Conservation (phyloP, 2,329 filamentous ascomycete genomes). For the Botryosphaeria agaves region DNA sequence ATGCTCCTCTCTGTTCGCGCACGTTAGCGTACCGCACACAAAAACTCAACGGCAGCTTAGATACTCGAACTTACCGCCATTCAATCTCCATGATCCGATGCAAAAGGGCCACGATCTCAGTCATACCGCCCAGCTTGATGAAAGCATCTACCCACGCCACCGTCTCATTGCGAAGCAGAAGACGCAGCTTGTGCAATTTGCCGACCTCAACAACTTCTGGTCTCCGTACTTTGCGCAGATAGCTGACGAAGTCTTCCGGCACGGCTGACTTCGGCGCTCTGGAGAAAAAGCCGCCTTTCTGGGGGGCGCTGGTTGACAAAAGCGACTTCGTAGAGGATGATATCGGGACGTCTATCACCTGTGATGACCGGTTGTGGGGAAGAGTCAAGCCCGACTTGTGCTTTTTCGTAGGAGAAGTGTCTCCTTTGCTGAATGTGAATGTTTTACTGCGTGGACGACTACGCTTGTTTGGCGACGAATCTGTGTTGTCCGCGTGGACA, state of each 20-base stretch:
- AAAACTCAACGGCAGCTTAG: neutral
- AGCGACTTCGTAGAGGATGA: constrained; percentile 40
- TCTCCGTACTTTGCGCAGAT: constrained; percentile 64
- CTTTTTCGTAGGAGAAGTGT: constrained; percentile 53
- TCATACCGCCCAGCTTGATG: constrained; percentile 78
- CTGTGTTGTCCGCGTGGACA: constrained; percentile 12
- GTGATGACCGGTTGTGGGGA: constrained; percentile 39
- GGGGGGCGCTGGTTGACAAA: constrained; percentile 36
- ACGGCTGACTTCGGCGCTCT: constrained; percentile 58
- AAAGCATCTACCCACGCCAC: constrained; percentile 92
- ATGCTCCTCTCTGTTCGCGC: constrained; percentile 62
- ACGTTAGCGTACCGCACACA: constrained; percentile 10
- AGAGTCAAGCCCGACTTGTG: constrained; percentile 40
- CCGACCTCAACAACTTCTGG: constrained; percentile 82
- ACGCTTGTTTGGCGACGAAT: constrained; percentile 18
- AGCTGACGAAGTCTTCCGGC: constrained; percentile 72
- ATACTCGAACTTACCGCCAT: constrained; percentile 56
- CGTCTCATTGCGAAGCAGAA: constrained; percentile 84
- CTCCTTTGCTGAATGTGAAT: constrained; percentile 59
- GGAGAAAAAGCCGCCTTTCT: constrained; percentile 41
- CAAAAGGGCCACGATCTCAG: constrained; percentile 70
- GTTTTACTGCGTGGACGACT: constrained; percentile 49
- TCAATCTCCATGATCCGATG: constrained; percentile 91
- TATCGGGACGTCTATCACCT: constrained; percentile 47
- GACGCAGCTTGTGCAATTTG: constrained; percentile 79